Evolutionary conservation across 805 yeast species (phyloP).

Genomic region (Suhomyces sp.): DNA sequence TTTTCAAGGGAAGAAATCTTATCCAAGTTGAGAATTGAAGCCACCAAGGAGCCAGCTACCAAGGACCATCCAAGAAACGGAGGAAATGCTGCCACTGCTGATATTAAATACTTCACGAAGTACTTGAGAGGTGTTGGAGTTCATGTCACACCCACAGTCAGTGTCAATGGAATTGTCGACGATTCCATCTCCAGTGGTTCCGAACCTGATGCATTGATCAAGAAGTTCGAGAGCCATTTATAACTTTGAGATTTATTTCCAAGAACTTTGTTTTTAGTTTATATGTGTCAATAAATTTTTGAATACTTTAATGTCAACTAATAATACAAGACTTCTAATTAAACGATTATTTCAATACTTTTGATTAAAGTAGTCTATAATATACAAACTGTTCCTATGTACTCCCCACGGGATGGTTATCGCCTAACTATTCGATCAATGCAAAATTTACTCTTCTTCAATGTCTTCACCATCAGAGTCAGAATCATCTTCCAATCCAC

Average conservation of each 20-base stretch:
- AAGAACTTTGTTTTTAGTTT: no score
- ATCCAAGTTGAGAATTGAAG: conserved; percentile 37
- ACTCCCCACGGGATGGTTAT: no score
- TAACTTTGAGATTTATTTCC: conserved; percentile 13
- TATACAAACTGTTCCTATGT: conserved; percentile 2
- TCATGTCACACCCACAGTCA: conserved; percentile 83
- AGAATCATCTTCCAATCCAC: conserved; percentile 54
- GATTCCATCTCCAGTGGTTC: conserved; percentile 62
- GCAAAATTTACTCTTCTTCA: no score
- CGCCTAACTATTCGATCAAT: no score
- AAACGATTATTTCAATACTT: conserved; percentile 9
- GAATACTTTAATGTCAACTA: no score
- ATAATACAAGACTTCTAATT: no score
- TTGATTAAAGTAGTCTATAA: conserved; percentile 1
- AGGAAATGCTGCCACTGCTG: conserved; percentile 60
- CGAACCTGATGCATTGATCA: conserved; percentile 44
- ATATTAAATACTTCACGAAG: conserved; percentile 71
- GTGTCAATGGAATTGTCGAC: conserved; percentile 64
- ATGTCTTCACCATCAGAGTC: conserved; percentile 56
- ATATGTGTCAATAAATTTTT: no score
- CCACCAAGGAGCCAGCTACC: conserved; percentile 19
- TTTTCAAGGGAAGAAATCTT: conserved; percentile 31
- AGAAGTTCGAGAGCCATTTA: conserved; percentile 32
- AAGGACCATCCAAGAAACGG: conserved; percentile 41
- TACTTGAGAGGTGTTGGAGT: conserved; percentile 74